A percentile compares a stretch with the other conserved stretches of the same genome.
Conservation (phyloP, 1,139 yeast genomes). For the Candida sp. region DNA sequence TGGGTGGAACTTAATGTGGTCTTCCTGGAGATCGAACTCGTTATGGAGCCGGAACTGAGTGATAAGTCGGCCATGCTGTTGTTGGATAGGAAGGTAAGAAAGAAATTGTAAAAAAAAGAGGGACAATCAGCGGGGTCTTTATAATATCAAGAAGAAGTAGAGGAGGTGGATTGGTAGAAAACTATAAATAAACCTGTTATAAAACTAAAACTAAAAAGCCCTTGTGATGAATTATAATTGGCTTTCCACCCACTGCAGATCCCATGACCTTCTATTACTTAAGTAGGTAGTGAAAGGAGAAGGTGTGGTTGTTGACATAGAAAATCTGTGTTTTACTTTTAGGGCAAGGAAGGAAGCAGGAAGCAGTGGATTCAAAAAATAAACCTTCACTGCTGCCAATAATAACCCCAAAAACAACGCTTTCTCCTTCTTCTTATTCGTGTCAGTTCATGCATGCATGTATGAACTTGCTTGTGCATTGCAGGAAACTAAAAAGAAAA, state of each 20-base stretch:
- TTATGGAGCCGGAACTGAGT: neutral
- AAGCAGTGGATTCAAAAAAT: no score
- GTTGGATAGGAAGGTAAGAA: no score
- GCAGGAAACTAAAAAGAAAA: no score
- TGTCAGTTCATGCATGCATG: no score
- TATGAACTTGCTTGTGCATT: no score
- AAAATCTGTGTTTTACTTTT: neutral
- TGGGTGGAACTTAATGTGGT: slow-evolving; percentile 1
- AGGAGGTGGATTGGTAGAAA: neutral
- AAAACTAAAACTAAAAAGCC: neutral
- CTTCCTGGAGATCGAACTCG: neutral
- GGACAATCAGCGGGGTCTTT: no score
- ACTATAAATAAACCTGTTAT: neutral
- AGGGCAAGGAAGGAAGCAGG: neutral
- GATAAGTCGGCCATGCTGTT: neutral
- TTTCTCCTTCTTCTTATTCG: no score
- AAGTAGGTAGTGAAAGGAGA: neutral
- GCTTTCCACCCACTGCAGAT: neutral
- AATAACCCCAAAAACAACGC: no score
- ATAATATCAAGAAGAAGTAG: neutral
- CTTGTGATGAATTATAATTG: neutral
- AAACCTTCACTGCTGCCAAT: no score
- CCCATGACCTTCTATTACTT: neutral
- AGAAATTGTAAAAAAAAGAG: no score
- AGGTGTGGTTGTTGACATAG: neutral